Evolutionary conservation across 192 early-diverging fungal species (phyloP), one percentile per base, ranked within the genome.

Genomic region (Coemansia sp.): DNA sequence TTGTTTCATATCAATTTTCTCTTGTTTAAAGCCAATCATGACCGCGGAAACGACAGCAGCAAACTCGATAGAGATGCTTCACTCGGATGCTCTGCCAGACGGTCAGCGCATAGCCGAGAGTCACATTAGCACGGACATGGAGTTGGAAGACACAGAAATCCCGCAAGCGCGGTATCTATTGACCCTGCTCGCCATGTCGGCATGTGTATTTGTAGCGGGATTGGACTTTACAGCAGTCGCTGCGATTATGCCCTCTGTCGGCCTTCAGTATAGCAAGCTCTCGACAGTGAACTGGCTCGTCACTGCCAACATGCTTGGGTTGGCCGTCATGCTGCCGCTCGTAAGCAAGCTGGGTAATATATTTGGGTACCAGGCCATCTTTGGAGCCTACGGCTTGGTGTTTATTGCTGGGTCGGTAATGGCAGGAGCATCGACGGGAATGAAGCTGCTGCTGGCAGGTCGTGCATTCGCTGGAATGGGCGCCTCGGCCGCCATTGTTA

Each of bases 181-280:
- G 60, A 67, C 32, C 5, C 32, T 83, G 31, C 22, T 69, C 24
- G 67, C 71, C 17, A 75, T 92, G 20, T 68, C 76, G 11, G 51
- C 91, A 15, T 82, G 84, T 44, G 64, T 89, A 19, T 89, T 97
- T 64, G 81, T 95, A 7, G 87, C 87, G 0, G 85, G 88, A 8
- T 74, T 95, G 29, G 95, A 98, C 76, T 87, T 90, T 71, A 91
- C 91, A 3, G 91, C 96, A 40, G 85, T 96, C 41, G 82, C 91
- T 15, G 89, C 91, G 0, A 85, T 93, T 5, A 64, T 93, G 53
- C 87, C 89, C 13, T 77, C 67, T 0, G 91, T 98, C 50, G 87
- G 88, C 15, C 62, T 72, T n/a, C 90, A 95, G 38, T 92, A 95
- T 46, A 70, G 83, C 24, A 86, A 86, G 82, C 80, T 90, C 44